A percentile compares a stretch with the other conserved stretches of the same genome.
phyloP scores from a whole-genome alignment of 306 rosid species.

The Prunus salicina region DNA sequence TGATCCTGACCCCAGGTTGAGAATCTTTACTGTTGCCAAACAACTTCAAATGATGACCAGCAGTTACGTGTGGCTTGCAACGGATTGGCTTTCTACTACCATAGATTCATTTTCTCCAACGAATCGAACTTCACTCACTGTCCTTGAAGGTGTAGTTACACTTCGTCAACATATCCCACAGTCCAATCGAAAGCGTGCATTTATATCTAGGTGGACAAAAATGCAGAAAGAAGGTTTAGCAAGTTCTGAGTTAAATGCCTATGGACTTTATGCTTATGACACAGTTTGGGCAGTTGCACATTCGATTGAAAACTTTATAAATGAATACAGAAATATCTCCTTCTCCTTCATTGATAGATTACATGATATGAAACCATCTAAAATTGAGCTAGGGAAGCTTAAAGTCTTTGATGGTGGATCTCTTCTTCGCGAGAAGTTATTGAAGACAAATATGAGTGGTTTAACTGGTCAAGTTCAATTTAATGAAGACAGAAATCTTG shows the following conservation, averaged over 20 bases:
- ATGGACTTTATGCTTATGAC: constrained; percentile 82
- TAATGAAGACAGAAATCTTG: constrained; percentile 47
- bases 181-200: constrained; percentile 46
- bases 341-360: constrained; percentile 41
- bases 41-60: constrained; percentile 74
- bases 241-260: constrained; percentile 47
- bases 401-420: constrained; percentile 68
- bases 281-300: constrained; percentile 75
- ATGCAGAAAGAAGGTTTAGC: constrained; percentile 40
- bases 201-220: constrained; percentile 59
- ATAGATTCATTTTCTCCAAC: constrained; percentile 51
- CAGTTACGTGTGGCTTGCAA: constrained; percentile 78
- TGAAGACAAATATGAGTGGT: constrained; percentile 65
- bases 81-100: constrained; percentile 86
- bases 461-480: constrained; percentile 66
- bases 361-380: constrained; percentile 27
- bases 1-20: constrained; percentile 66
- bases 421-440: constrained; percentile 47
- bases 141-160: constrained; percentile 77
- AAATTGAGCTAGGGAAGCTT: constrained; percentile 56
- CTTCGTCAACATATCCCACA: constrained; percentile 71
- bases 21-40: constrained; percentile 57
- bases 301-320: constrained; percentile 53
- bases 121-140: constrained; percentile 38
- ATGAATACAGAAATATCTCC: constrained; percentile 45